Conservation (phyloP, 768 basidiomycete genomes). For the Suillus variegatus region DNA sequence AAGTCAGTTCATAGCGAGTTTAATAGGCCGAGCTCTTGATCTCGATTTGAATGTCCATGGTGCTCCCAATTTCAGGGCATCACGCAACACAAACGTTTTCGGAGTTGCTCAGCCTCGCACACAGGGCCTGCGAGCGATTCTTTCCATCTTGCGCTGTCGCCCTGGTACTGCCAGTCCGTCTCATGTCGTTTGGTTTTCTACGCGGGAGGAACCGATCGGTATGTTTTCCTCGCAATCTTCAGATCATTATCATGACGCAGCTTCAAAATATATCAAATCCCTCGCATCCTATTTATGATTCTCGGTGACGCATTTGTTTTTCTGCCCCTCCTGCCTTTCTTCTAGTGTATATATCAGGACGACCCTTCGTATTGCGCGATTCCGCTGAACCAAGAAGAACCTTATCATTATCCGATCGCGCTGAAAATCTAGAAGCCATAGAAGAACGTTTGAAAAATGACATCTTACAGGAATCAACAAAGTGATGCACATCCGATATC, state of each 20-base stretch:
- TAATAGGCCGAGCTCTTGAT: constrained; percentile 80
- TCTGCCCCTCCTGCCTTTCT: constrained; percentile 12
- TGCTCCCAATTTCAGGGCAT: constrained; percentile 92
- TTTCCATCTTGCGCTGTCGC: constrained; percentile 79
- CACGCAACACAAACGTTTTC: constrained; percentile 85
- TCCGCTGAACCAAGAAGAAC: constrained; percentile 80
- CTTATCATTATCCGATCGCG: constrained; percentile 84
- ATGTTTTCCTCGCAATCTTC: constrained; percentile 27
- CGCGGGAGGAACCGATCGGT: constrained; percentile 95
- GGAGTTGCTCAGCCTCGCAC: constrained; percentile 95
- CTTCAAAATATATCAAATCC: neutral
- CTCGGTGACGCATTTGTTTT: constrained; percentile 4
- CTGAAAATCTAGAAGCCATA: constrained; percentile 92
- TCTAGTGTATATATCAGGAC: constrained; percentile 82
- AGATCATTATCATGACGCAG: neutral
- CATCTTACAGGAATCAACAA: constrained; percentile 80
- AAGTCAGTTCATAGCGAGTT: constrained; percentile 9
- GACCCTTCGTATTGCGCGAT: constrained; percentile 92
- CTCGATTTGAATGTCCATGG: constrained; percentile 91
- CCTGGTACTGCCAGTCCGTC: constrained; percentile 64
- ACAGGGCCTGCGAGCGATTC: constrained; percentile 86
- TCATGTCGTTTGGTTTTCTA: constrained; percentile 94
- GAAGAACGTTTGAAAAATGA: constrained; percentile 88
- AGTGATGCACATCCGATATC: constrained; percentile 40
- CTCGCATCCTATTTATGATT: neutral